Base-by-base conservation (phyloP, 2,329 filamentous ascomycete genomes). In the Alternaria ethzedia region DNA sequence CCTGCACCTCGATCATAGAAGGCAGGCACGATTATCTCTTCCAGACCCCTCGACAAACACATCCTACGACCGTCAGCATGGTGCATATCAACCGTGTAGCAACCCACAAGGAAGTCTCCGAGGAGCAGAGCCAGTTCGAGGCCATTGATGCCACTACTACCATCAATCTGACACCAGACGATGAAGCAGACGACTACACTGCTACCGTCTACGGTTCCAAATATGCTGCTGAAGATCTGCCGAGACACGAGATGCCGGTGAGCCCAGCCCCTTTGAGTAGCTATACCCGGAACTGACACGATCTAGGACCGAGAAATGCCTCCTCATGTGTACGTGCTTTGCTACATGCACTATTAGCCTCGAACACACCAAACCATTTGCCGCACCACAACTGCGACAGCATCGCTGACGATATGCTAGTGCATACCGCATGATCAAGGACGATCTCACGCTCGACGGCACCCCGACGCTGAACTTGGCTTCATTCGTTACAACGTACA, bases 401-500 rank as follows among this genome's bases (percentile, higher is more conserved):
- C 8, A 41, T 45, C 20, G 45, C 54, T 66, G 21, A 63, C n/a
- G 20, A 23, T 2, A 23, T 15, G 32, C 8, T 49, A 77, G 74
- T 56, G 95, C 95, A n/a, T 97, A 97, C 81, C 90, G 94, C 52
- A 91, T 97, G 92, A 97, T 97, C 85, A 83, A 82, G 72, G 95
- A 97, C 79, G 93, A 97, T 77, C 85, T 97, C 68, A 96, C 92
- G 68, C 85, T 97, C 56, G 95, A 98, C 78, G 94, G 94, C 91
- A 79, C 77, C 4, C 76, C 78, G 4, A 75, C 71, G 0, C 70
- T 73, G 68, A 96, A 93, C 80, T 82, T 98, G 73, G 94, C 95
- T 28, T 94, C 91, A 41, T 98, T 98, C 76, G 94, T 97, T 69
- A 97, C 94, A 2, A 97, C 95, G 1, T 97, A 96, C 84, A 97